Conservation (phyloP, 345 rosid genomes). For the Arabis alpina region DNA sequence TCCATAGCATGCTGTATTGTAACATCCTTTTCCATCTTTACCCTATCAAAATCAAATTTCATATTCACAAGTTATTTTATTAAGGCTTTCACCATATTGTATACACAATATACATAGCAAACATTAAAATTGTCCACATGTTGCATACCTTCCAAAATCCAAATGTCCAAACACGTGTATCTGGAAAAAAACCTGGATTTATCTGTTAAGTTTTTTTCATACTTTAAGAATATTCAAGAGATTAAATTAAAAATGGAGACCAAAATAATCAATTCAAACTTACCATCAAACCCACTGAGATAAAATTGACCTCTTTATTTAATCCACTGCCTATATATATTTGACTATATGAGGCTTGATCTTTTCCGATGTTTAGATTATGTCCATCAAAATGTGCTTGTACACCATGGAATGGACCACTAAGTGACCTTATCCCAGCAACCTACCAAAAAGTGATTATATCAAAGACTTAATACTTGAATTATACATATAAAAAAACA, state of each 20-base stretch:
- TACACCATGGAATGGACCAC: conserved; percentile 4
- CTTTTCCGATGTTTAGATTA: not conserved
- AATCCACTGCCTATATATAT: conserved; percentile 11
- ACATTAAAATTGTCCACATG: not conserved
- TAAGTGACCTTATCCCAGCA: not conserved
- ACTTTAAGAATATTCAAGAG: not conserved
- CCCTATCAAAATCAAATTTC: conserved; percentile 21
- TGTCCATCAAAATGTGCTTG: not conserved
- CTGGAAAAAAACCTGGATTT: not conserved
- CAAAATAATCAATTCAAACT: not conserved
- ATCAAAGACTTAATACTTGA: not conserved
- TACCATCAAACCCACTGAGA: conserved; percentile 21
- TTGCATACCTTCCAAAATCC: conserved; percentile 20
- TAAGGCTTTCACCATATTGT: not conserved
- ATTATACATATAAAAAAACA: not conserved
- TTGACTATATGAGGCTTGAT: conserved; percentile 23
- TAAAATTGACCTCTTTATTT: not conserved
- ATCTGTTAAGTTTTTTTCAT: not conserved
- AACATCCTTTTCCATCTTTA: conserved; percentile 28
- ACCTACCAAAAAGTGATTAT: not conserved
- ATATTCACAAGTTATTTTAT: not conserved
- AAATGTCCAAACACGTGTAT: conserved; percentile 2
- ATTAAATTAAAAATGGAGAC: too few relatives aligned
- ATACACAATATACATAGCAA: not conserved
- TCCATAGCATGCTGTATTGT: conserved; percentile 15